Evolutionary conservation across 164 flowering plant species (phyloP).

Genomic region (Paratinospora sagittata): DNA sequence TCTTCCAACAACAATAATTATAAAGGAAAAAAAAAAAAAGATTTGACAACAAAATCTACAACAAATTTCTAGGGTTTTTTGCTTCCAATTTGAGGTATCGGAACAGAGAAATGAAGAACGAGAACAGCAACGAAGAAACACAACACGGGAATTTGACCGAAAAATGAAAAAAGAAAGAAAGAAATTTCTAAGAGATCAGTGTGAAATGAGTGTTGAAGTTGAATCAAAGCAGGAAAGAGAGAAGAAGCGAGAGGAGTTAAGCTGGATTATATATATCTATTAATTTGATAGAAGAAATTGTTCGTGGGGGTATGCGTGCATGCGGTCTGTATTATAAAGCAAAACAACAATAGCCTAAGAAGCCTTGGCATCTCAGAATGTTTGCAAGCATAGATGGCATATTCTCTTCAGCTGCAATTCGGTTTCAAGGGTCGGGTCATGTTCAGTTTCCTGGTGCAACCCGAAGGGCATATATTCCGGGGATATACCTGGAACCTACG

Average conservation of each 20-base stretch:
- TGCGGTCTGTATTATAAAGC: background rate
- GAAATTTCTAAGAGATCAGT: background rate
- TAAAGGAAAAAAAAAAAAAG: too few relatives aligned
- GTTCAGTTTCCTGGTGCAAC: too few relatives aligned
- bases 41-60: background rate
- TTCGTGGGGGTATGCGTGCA: background rate
- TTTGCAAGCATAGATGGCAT: slow-evolving; percentile 25
- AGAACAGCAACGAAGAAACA: background rate
- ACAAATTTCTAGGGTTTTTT: background rate
- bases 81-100: background rate
- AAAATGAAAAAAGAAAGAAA: background rate
- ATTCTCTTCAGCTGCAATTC: slow-evolving; percentile 16
- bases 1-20: too few relatives aligned
- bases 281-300: background rate
- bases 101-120: background rate
- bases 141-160: background rate
- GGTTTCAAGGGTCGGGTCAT: too few relatives aligned
- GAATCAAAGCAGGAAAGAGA: slow-evolving; percentile 1
- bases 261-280: background rate
- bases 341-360: background rate
- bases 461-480: too few relatives aligned
- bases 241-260: background rate
- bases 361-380: slow-evolving; percentile 29
- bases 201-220: background rate
- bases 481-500: too few relatives aligned